Base-by-base conservation (phyloP, 768 basidiomycete genomes). In the Termitomyces sp. region DNA sequence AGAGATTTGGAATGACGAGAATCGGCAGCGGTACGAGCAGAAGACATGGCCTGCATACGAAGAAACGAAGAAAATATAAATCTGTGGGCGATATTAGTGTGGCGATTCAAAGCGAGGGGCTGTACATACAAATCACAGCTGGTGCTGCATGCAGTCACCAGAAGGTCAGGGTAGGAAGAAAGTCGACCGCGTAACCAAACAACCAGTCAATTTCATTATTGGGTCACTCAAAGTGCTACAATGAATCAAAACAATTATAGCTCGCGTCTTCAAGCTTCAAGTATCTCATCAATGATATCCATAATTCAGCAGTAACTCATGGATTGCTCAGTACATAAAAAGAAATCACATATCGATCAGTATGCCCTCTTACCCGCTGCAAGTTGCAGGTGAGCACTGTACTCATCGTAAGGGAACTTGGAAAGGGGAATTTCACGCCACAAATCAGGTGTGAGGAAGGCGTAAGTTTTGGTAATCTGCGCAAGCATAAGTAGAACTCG, bases 381-480 rank as follows among this genome's bases (percentile, higher is more conserved):
- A 63, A 96, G 79, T 70, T 90, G 90, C 59, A 99, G 82, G 73
- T 97, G 93, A 45, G 86, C 88, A 68, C 91, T 91, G 84, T 93
- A 88, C 77, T 96, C 94, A 72, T 98, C 96, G 78, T 90, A 97
- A 9, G 93, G 93, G 65, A 89, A 80, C 74, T 89, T 91, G 59
- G 89, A 90, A 28, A 90, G 77, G 40, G 93, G 86, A 71, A 96
- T 96, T 71, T 96, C 91, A 69, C 88, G 86, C 96, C 96, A 98
- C 66, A 98, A 82, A 72, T 98, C 95, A 57, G 97, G 97, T 41
- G 96, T 97, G 61, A 98, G 87, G 92, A 98, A 97, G 45, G 93
- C 75, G 73, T 99, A 99, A 58, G 95, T 97, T 85, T 94, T 94
- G 64, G 97, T 93, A 75, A 99, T 93, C 95, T 89, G 25, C 1